These are phyloP conservation scores for Juglanconis sp. DNA, from an alignment of 2,329 filamentous ascomycete genomes.

Conservation along the genomic window DNA sequence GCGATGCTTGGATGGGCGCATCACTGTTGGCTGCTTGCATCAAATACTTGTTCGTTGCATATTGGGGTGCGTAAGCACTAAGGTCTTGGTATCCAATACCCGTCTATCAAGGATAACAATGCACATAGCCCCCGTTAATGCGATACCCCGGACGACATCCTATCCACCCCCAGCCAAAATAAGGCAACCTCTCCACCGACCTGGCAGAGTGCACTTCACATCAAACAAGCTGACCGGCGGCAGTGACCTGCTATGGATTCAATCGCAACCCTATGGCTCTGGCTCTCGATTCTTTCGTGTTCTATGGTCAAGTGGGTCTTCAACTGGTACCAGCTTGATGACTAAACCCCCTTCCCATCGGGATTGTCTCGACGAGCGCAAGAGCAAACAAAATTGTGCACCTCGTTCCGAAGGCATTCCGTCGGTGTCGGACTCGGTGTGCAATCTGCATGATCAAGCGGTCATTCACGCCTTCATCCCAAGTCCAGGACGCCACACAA, in stretches of 20 bases:
- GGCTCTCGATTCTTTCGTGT: not conserved
- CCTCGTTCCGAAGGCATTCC: not conserved
- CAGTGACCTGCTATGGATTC: not conserved
- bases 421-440: conserved; percentile 5
- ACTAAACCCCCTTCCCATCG: not conserved
- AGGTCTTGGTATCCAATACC: not conserved
- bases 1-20: not conserved
- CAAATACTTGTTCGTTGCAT: not conserved
- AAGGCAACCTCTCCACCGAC: not conserved
- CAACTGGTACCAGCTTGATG: not conserved
- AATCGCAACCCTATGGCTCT: not conserved
- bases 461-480: conserved; percentile 2
- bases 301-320: not conserved
- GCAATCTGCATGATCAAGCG: conserved; percentile 8
- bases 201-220: not conserved
- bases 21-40: not conserved
- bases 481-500: conserved; percentile 7
- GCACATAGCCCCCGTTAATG: not conserved
- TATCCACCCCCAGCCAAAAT: conserved; percentile 1
- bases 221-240: not conserved
- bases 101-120: not conserved
- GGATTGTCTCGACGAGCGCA: not conserved
- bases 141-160: conserved; percentile 2
- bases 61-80: not conserved
- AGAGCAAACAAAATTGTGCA: conserved; percentile 13